Conservation (phyloP, 2,329 filamentous ascomycete species). For the Alternaria gansuensis region DNA sequence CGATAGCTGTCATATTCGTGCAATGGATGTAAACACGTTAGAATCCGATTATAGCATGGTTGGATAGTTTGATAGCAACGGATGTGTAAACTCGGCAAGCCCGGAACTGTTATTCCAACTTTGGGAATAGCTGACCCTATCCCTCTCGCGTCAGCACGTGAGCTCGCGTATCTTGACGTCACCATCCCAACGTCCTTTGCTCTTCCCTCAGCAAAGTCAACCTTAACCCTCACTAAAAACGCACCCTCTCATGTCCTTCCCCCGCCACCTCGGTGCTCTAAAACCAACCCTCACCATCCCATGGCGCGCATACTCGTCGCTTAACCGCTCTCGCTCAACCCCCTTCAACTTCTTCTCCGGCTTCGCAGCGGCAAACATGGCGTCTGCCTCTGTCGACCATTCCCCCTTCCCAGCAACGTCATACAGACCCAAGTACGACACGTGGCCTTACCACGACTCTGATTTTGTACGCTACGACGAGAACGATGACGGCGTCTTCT, state of each 20-base stretch:
- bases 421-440: constrained; percentile 31
- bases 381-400: constrained; percentile 1
- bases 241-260: constrained; percentile 17
- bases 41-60: background rate
- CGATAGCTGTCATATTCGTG: constrained; percentile 29
- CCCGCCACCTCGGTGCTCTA: constrained; percentile 1
- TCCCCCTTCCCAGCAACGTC: constrained; percentile 21
- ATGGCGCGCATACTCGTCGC: constrained; percentile 19
- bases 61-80: background rate
- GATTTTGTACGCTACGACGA: constrained; percentile 56
- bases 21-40: no score
- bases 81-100: constrained; percentile 15
- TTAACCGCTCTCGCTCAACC: constrained; percentile 8
- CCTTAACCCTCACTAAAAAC: background rate
- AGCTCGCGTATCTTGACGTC: constrained; percentile 34
- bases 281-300: background rate
- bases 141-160: constrained; percentile 24
- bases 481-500: constrained; percentile 50
- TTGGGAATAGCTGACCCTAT: constrained; percentile 22
- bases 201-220: background rate
- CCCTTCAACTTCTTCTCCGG: constrained; percentile 29
- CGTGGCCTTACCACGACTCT: constrained; percentile 29
- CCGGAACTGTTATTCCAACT: constrained; percentile 23
- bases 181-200: constrained; percentile 2
- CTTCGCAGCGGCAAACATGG: constrained; percentile 19